Percentiles rank a stretch among this genome's conserved stretches.
Evolutionary conservation across 306 rosid species (phyloP).

Genomic region (apple (Malus domestica)): ASM211411v1 NC_041794.1:30298001-30298500

Average conservation of each 20-base stretch:
- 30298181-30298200: conserved; percentile 84
- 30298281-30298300: not conserved
- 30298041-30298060: not conserved
- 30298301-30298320: not conserved
- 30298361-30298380: not conserved
- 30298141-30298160: conserved; percentile 97
- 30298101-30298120: not conserved
- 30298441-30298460: not conserved
- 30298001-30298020: not conserved
- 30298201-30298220: conserved; percentile 92
- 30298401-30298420: not conserved
- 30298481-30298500: not conserved
- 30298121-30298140: conserved; percentile 39
- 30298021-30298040: not conserved
- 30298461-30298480: too few species aligned
- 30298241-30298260: conserved; percentile 20
- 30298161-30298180: conserved; percentile 94
- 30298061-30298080: not conserved
- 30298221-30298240: conserved; percentile 80
- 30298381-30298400: too few species aligned
- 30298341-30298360: not conserved
- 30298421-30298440: not conserved
- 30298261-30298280: not conserved
- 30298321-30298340: not conserved
- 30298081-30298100: not conserved